Evolutionary conservation across 192 early-diverging fungal species (phyloP), one percentile per base, ranked within the genome.

Genomic region (Entophlyctis helioformis): DNA sequence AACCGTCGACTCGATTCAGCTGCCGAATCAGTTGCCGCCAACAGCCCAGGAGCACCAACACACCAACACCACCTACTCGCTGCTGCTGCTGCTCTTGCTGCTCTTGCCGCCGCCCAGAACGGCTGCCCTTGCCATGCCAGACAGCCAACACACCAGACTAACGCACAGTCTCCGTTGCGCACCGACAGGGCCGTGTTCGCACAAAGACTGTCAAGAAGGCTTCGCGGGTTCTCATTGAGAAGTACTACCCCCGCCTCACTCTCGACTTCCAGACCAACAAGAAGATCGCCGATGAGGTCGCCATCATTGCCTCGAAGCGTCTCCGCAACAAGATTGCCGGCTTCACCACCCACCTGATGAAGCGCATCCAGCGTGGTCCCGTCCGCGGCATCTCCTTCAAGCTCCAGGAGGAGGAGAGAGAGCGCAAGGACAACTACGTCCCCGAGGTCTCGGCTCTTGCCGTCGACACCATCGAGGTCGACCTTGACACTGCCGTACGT

Each of bases 161-260:
- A n/a, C n/a, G n/a, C n/a, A n/a, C n/a, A n/a, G n/a, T n/a, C n/a
- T n/a, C n/a, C n/a, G n/a, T n/a, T n/a, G n/a, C n/a, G n/a, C n/a
- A n/a, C n/a, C n/a, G n/a, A 24, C 40, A 74, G 89, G 91, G 91
- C 84, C 88, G 91, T 71, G 90, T 97, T 64, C 66, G 95, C 60
- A 98, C 95, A 56, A 98, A 98, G 85, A 98, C 96, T 67, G 91
- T 96, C 68, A 98, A 98, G 87, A 96, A 89, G 85, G 96, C 93
- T 61, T 94, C 96, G 63, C 83, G 92, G 64, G 90, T 96, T 69
- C 78, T 98, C 67, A 98, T 98, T 68, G 96, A 98, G 78, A 98
- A 98, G 84, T 98, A 98, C 85, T 98, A 98, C 76, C 93, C 96
- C 48, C 76, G 89, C 61, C 85, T 98, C 52, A 96, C 93, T 54